A percentile compares a stretch with the other conserved stretches of the same genome.
Evolutionary conservation across 441 rosid species (phyloP).

Genomic region (Bruguiera hainesii): DNA sequence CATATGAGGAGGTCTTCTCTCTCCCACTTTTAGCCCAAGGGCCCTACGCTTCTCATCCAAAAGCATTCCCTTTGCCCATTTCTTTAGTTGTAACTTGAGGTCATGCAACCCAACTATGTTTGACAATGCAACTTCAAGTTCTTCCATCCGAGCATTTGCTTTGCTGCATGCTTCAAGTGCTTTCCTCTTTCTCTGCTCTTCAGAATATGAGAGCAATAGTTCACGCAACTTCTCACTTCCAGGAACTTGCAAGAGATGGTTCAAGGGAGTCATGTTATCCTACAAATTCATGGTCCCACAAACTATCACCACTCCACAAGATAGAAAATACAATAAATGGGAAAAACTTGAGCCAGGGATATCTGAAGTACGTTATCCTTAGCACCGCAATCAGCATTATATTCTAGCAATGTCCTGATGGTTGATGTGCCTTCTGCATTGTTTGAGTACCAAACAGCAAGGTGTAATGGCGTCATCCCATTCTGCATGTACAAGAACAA

Average conservation of each 20-base stretch:
- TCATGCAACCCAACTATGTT: conserved; percentile 75
- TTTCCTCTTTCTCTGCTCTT: conserved; percentile 75
- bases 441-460: conserved; percentile 91
- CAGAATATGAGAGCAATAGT: conserved; percentile 53
- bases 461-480: conserved; percentile 96
- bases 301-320: conserved; percentile 3
- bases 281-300: conserved; percentile 29
- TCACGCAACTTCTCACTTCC: conserved; percentile 63
- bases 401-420: conserved; percentile 74
- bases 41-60: conserved; percentile 94
- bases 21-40: conserved; percentile 82
- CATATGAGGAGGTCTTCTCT: conserved; percentile 93
- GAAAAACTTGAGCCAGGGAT: not conserved
- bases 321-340: conserved; percentile 8
- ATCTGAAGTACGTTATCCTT: conserved; percentile 61
- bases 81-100: conserved; percentile 78
- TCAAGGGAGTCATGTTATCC: conserved; percentile 92
- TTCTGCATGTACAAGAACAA: conserved; percentile 48
- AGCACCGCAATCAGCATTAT: conserved; percentile 84
- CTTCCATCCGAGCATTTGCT: conserved; percentile 86
- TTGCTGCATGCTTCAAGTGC: conserved; percentile 80
- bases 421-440: conserved; percentile 73
- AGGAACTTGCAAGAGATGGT: conserved; percentile 79
- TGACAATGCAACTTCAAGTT: conserved; percentile 69
- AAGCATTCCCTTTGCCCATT: conserved; percentile 98